Percentiles rank a stretch among this genome's conserved stretches.
Evolutionary conservation across 1,284 basidiomycete genomes (phyloP).

Genomic region (Leccinum colubrinum): DNA sequence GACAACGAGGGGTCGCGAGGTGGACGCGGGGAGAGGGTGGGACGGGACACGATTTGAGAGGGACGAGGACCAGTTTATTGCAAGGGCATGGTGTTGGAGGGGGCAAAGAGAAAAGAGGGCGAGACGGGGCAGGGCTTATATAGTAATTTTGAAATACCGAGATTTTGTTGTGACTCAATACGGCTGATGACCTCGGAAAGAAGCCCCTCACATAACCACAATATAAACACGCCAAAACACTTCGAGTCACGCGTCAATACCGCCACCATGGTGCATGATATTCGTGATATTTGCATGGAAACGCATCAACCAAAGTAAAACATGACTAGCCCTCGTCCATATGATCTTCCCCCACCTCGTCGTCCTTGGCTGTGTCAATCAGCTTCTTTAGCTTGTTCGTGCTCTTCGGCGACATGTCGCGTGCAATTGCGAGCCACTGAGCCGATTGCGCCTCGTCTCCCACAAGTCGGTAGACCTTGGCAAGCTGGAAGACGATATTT

Average conservation of each 20-base stretch:
- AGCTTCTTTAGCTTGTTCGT: slow-evolving; percentile 75
- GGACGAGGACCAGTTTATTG: slow-evolving; percentile 28
- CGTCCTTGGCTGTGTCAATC: slow-evolving; percentile 67
- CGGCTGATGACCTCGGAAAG: slow-evolving; percentile 25
- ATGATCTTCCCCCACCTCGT: slow-evolving; percentile 54
- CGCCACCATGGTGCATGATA: slow-evolving; percentile 11
- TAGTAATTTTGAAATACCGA: slow-evolving; percentile 34
- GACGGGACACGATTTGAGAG: slow-evolving; percentile 17
- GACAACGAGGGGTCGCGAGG: slow-evolving; percentile 38
- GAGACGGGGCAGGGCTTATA: slow-evolving; percentile 26
- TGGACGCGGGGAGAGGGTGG: slow-evolving; percentile 9
- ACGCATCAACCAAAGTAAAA: slow-evolving; percentile 3
- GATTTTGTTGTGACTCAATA: slow-evolving; percentile 31
- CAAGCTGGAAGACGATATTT: slow-evolving; percentile 94
- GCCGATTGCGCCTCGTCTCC: slow-evolving; percentile 79
- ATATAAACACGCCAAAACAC: slow-evolving; percentile 28
- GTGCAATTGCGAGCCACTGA: slow-evolving; percentile 80
- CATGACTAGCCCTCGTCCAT: slow-evolving; percentile 67
- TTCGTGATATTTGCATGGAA: slow-evolving; percentile 1
- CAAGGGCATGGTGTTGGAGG: slow-evolving; percentile 44
- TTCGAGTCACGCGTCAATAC: slow-evolving; percentile 24
- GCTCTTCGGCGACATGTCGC: slow-evolving; percentile 82
- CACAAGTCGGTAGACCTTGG: slow-evolving; percentile 80
- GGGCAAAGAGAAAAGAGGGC: slow-evolving; percentile 14
- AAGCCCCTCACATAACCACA: slow-evolving; percentile 32